phyloP scores from a whole-genome alignment of 2,329 filamentous ascomycete genomes.

The Orbilia ellipsospora region DNA sequence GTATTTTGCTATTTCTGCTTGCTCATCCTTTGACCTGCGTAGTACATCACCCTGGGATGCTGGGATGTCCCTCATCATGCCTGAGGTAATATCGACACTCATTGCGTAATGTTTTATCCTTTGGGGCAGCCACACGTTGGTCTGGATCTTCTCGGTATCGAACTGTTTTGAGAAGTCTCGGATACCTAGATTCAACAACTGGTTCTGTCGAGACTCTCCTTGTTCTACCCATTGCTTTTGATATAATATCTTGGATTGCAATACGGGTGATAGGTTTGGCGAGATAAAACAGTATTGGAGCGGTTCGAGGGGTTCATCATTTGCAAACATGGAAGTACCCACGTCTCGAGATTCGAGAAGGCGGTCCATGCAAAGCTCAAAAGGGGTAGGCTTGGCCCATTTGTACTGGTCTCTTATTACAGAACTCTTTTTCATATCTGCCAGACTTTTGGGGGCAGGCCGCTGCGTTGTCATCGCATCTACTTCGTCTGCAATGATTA shows the following conservation, averaged over 20 bases:
- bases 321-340: constrained; percentile 2
- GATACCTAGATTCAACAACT: constrained; percentile 46
- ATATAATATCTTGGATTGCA: constrained; percentile 36
- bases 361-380: constrained; percentile 46
- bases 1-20: constrained; percentile 44
- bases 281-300: constrained; percentile 47
- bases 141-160: constrained; percentile 32
- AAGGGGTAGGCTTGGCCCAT: constrained; percentile 35
- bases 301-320: constrained; percentile 7
- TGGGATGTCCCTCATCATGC: constrained; percentile 49
- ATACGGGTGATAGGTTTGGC: constrained; percentile 46
- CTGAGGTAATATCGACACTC: constrained; percentile 50
- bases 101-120: constrained; percentile 49
- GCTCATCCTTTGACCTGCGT: constrained; percentile 42
- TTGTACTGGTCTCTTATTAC: constrained; percentile 26
- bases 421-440: constrained; percentile 16
- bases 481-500: constrained; percentile 57
- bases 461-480: constrained; percentile 55
- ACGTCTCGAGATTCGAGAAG: constrained; percentile 38
- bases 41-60: constrained; percentile 23
- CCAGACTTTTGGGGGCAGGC: constrained; percentile 20
- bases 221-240: constrained; percentile 36
- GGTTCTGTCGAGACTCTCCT: constrained; percentile 23
- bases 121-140: constrained; percentile 30
- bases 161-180: constrained; percentile 47